These are phyloP conservation scores for Trametes sanguinea DNA, from an alignment of 768 basidiomycete genomes.

Conservation along the genomic window DNA sequence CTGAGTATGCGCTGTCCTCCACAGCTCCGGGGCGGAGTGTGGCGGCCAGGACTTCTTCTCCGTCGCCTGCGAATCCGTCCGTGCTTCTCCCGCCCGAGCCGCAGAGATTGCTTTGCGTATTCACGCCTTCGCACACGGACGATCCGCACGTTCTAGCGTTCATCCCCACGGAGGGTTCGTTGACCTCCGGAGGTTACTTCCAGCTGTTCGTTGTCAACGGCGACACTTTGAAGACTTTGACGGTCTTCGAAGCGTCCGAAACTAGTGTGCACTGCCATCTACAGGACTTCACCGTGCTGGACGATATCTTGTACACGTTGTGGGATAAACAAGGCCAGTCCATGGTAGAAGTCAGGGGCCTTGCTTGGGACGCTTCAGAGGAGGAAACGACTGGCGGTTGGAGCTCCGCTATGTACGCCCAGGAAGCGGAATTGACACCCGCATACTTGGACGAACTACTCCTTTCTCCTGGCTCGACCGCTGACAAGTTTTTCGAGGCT, in stretches of 20 bases:
- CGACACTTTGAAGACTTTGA: constrained; percentile 61
- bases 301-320: constrained; percentile 58
- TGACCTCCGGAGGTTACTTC: constrained; percentile 79
- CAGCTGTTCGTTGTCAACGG: constrained; percentile 57
- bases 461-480: constrained; percentile 66
- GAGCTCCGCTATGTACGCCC: constrained; percentile 60
- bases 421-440: constrained; percentile 76
- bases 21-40: constrained; percentile 35
- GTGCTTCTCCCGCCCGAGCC: constrained; percentile 59
- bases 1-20: constrained; percentile 54
- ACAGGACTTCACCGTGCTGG: constrained; percentile 69
- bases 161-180: constrained; percentile 64
- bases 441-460: constrained; percentile 88
- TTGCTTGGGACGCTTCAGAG: constrained; percentile 24
- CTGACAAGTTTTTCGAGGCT: constrained; percentile 78
- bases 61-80: constrained; percentile 40
- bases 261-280: constrained; percentile 69
- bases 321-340: constrained; percentile 85
- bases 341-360: constrained; percentile 47
- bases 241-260: constrained; percentile 59
- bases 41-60: constrained; percentile 36
- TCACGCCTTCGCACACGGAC: constrained; percentile 53
- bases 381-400: constrained; percentile 43
- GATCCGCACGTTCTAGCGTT: constrained; percentile 63
- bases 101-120: constrained; percentile 66